phyloP scores from a whole-genome alignment of 768 basidiomycete genomes.

The Boletus fagicola region DNA sequence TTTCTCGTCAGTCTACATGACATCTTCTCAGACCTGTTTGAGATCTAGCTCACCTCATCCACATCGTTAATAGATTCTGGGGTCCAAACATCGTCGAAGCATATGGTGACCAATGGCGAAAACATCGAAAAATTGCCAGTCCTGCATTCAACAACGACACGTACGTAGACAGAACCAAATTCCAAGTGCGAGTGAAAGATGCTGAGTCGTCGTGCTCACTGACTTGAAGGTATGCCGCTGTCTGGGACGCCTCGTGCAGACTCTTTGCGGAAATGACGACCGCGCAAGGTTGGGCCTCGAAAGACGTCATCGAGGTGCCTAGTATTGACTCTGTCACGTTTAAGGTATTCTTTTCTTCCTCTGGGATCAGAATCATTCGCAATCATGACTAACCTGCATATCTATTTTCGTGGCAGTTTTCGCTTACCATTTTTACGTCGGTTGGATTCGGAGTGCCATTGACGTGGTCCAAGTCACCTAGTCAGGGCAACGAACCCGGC shows the following conservation, averaged over 20 bases:
- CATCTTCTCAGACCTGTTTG: background rate
- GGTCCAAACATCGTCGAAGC: conserved; percentile 17
- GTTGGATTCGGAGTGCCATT: conserved; percentile 21
- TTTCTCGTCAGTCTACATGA: conserved; percentile 1
- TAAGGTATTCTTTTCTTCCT: background rate
- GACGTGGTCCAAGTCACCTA: conserved; percentile 8
- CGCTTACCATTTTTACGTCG: conserved; percentile 18
- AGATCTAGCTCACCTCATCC: background rate
- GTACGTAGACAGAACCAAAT: conserved; percentile 6
- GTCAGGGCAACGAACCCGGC: conserved; percentile 5
- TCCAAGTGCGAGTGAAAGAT: background rate
- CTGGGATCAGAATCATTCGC: too few species aligned
- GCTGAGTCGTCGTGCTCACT: background rate
- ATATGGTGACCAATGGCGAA: conserved; percentile 19
- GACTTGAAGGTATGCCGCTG: conserved; percentile 9
- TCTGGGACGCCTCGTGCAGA: conserved; percentile 13
- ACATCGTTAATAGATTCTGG: conserved; percentile 12
- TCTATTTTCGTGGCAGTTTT: conserved; percentile 6
- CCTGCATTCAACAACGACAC: conserved; percentile 23
- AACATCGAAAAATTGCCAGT: conserved; percentile 14
- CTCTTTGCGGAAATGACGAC: conserved; percentile 16
- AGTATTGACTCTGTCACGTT: conserved; percentile 9
- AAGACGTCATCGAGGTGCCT: conserved; percentile 9
- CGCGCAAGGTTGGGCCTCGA: conserved; percentile 10
- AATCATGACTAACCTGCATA: background rate